A percentile compares a stretch with the other conserved stretches of the same genome.
phyloP scores from a whole-genome alignment of 257 asterid species.

The Primulina eburnea region DNA sequence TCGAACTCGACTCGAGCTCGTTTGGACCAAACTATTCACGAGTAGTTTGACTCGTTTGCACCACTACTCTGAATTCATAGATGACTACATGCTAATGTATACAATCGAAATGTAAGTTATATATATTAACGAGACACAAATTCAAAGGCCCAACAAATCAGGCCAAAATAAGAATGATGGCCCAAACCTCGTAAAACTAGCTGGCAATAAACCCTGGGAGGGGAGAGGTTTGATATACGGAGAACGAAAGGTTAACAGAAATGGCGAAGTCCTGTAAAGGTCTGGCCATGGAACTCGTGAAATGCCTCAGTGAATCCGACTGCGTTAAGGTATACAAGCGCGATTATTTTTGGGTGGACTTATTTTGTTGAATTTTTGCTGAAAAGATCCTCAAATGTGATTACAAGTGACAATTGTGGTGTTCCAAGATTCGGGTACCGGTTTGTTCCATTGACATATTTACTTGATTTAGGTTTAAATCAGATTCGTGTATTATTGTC shows the following conservation, averaged over 20 bases:
- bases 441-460: not conserved
- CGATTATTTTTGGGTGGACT: not conserved
- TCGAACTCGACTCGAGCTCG: too few species aligned
- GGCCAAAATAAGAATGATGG: not conserved
- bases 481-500: not conserved
- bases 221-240: slow-evolving; percentile 2
- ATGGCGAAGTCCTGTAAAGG: slow-evolving; percentile 98
- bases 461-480: not conserved
- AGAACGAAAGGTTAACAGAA: slow-evolving; percentile 4
- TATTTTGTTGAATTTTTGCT: not conserved
- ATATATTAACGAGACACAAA: too few species aligned
- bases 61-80: too few species aligned
- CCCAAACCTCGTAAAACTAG: not conserved
- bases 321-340: slow-evolving; percentile 64
- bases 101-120: too few species aligned
- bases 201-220: not conserved
- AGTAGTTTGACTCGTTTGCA: too few species aligned
- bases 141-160: not conserved
- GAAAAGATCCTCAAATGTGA: slow-evolving; percentile 13
- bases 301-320: slow-evolving; percentile 90
- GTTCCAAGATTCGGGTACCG: not conserved
- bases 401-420: not conserved
- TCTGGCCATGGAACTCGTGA: slow-evolving; percentile 81
- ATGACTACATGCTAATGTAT: too few species aligned
- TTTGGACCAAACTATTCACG: too few species aligned